Evolutionary conservation across 2,329 filamentous ascomycete species (phyloP), one percentile per base, ranked within the genome.

Genomic region (Didymella arachidicola): DNA sequence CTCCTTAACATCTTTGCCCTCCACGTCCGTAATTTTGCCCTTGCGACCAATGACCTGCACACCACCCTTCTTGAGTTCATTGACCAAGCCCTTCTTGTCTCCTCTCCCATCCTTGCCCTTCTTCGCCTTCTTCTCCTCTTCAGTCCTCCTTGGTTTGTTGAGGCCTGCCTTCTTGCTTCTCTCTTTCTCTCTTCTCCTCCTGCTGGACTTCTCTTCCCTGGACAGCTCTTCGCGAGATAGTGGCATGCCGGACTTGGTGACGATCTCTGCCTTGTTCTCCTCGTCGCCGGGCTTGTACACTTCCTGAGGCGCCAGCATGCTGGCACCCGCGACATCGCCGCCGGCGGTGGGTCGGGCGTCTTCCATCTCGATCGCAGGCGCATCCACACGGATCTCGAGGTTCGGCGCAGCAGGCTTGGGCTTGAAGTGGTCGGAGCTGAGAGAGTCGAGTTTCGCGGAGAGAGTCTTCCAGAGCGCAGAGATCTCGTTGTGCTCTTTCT

Each of bases 361-460:
- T 80, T 99, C 95, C 90, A 98, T 96, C 66, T 86, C 85, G 64
- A 98, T 89, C 3, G 91, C 92, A n/a, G 93, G 92, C 4, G 95
- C 91, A 78, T 98, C 94, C 26, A 92, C 86, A 32, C 97, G 89
- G 54, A 97, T 90, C 42, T 91, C 93, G 62, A 99, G 86, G 44
- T 87, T 86, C n/a, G 92, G 87, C 50, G 89, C 89, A 2, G 89
- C 85, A 11, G 91, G 89, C 80, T 93, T 96, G 53, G 95, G 95
- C 78, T 92, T 93, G 85, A 97, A 97, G 79, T 97, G 91, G 89
- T 92, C 96, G 75, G 91, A 96, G 78, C 89, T 93, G 63, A 99
- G 87, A 26, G 91, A 87, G 78, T 99, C 95, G 54, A 99, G 87
- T 62, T 92, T 91, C 44, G 85, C 86, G 71, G 86, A 88, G 52